These are phyloP conservation scores for Buddleja alternifolia DNA, from an alignment of 257 asterid genomes.

Conservation along the genomic window DNA sequence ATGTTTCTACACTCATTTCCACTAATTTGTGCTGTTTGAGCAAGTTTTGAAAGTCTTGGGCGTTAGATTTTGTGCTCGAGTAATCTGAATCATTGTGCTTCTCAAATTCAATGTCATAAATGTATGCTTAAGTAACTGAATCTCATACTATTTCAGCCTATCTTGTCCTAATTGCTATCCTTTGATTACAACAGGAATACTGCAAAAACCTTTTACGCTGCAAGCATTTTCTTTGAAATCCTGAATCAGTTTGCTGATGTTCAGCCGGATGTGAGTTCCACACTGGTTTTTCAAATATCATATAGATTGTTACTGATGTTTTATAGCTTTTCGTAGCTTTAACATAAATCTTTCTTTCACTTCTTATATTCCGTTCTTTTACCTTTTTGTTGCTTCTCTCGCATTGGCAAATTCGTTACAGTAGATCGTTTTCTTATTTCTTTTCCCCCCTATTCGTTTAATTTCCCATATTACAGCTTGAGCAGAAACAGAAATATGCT, in stretches of 20 bases:
- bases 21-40: constrained; percentile 20
- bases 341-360: background rate
- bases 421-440: background rate
- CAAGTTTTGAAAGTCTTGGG: background rate
- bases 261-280: constrained; percentile 83
- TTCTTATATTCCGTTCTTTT: background rate
- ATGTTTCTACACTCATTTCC: background rate
- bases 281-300: background rate
- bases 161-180: background rate
- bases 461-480: constrained; percentile 55
- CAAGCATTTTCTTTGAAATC: constrained; percentile 93
- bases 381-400: background rate
- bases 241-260: constrained; percentile 83
- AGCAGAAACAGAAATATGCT: constrained; percentile 96
- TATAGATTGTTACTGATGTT: background rate
- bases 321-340: background rate
- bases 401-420: background rate
- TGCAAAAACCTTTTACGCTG: constrained; percentile 98
- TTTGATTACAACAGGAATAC: constrained; percentile 63
- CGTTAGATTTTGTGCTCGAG: background rate
- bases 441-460: background rate
- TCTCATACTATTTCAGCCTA: constrained; percentile 1
- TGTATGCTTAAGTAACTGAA: background rate
- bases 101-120: background rate
- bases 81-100: background rate